A percentile compares a stretch with the other conserved stretches of the same genome.
These are phyloP conservation scores for Metarhizium sp. DNA, from an alignment of 2,329 filamentous ascomycete species.

Conservation along the genomic window DNA sequence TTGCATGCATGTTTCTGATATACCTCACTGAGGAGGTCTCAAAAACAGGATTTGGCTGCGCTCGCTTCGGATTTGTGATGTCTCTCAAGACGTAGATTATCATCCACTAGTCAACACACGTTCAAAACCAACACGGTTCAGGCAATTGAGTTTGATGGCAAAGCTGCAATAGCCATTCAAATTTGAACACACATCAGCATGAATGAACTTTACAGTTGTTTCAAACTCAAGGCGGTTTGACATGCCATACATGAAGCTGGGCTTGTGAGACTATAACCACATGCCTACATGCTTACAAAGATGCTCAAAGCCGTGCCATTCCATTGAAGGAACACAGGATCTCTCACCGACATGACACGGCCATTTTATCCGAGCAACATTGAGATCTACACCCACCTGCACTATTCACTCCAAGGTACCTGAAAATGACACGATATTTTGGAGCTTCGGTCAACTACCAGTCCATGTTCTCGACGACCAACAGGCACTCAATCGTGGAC, in stretches of 20 bases:
- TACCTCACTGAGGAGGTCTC: neutral
- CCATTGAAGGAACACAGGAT: neutral
- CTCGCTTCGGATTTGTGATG: neutral
- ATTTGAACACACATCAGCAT: too few relatives aligned
- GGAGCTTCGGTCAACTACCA: neutral
- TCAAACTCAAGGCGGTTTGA: neutral
- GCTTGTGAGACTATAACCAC: neutral
- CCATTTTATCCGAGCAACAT: neutral
- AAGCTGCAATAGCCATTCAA: too few relatives aligned
- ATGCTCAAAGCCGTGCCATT: neutral
- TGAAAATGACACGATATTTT: neutral
- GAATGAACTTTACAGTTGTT: neutral
- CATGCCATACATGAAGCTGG: neutral
- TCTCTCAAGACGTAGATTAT: too few relatives aligned
- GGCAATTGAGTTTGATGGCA: too few relatives aligned
- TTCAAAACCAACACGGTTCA: too few relatives aligned
- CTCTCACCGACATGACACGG: conserved; percentile 6
- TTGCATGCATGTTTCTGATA: neutral
- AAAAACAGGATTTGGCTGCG: neutral
- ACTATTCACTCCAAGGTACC: neutral
- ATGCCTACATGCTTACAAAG: neutral
- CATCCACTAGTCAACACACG: too few relatives aligned
- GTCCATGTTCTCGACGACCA: neutral
- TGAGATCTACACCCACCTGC: neutral
- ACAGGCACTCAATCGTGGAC: neutral